Evolutionary conservation across 1,284 basidiomycete genomes (phyloP), one percentile per base, ranked within the genome.

Genomic region (Moniliella sp.): DNA sequence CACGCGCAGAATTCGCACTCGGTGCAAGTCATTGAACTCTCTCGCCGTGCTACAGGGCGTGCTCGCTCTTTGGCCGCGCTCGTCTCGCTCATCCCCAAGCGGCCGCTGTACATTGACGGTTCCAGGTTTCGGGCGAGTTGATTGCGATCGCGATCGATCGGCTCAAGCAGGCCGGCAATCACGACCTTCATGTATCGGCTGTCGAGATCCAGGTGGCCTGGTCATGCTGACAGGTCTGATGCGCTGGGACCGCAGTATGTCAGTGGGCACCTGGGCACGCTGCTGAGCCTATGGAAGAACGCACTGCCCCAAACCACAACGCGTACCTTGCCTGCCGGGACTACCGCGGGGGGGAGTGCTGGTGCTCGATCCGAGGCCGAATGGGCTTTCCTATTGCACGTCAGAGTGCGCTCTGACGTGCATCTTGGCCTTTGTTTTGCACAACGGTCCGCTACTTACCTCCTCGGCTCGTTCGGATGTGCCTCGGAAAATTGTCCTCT

Each of bases 201-300:
- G 68, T 82, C 27, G 84, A 93, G 57, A 75, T 94, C 7, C 82
- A 86, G 52, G 76, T 88, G 2, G 83, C 88, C 0, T 97, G 91
- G 91, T 82, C 76, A 10, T 66, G 23, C 78, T 97, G 35, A 76
- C 78, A 0, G 75, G 82, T 0, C 66, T 97, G 30, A 84, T 93
- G 77, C 78, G 3, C 74, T 94, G 3, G 88, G 88, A 0, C 82
- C 81, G 4, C 78, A 82, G 46, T 93, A 94, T 48, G 81, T 93
- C 30, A 74, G 81, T 18, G 72, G 79, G 0, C 84, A 94, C 60
- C 69, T 94, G 1, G 76, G 83, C 0, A 84, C 93, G 50, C 67
- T 97, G 4, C 70, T 97, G 15, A 79, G 88, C 0, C 70, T 97
- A 1, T 97, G 91, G 91, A 69, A 88, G 19, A 97, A 97, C 48